Percentiles rank a stretch among this genome's conserved stretches.
Conservation (phyloP, 306 rosid species). For the Fragaria ananassa region DNA sequence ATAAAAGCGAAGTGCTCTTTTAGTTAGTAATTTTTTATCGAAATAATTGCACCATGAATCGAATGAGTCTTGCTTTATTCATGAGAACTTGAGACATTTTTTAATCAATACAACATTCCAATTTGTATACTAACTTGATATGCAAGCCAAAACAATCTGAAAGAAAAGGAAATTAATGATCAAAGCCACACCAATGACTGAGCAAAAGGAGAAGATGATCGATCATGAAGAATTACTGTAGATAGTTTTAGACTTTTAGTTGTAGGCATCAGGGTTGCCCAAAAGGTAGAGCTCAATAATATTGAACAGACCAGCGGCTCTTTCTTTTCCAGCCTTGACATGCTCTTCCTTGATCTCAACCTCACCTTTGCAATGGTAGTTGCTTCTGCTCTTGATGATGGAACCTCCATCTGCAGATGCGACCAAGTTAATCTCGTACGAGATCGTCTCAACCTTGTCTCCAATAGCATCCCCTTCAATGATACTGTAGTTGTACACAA, state of each 20-base stretch:
- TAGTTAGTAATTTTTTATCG: too few species aligned
- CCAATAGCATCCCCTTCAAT: constrained; percentile 34
- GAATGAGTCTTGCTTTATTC: too few species aligned
- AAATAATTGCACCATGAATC: too few species aligned
- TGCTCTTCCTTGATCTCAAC: constrained; percentile 17
- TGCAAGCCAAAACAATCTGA: neutral
- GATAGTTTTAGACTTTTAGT: neutral
- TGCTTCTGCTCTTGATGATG: constrained; percentile 27
- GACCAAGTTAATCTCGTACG: constrained; percentile 27
- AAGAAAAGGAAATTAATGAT: neutral
- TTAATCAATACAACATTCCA: too few species aligned
- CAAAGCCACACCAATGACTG: neutral
- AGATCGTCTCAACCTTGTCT: constrained; percentile 39
- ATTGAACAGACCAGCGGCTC: constrained; percentile 12
- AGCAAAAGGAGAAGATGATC: neutral
- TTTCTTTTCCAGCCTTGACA: neutral
- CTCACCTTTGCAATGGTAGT: constrained; percentile 34
- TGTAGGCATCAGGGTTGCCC: neutral
- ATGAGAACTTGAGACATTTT: too few species aligned
- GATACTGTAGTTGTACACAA: constrained; percentile 36
- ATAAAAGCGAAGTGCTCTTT: too few species aligned
- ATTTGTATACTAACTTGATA: too few species aligned
- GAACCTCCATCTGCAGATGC: constrained; percentile 34
- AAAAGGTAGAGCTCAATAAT: constrained; percentile 21
- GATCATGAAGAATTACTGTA: too few species aligned